Conservation (phyloP, 1,284 basidiomycete species). For the Cystobasidiaceae sp. region DNA sequence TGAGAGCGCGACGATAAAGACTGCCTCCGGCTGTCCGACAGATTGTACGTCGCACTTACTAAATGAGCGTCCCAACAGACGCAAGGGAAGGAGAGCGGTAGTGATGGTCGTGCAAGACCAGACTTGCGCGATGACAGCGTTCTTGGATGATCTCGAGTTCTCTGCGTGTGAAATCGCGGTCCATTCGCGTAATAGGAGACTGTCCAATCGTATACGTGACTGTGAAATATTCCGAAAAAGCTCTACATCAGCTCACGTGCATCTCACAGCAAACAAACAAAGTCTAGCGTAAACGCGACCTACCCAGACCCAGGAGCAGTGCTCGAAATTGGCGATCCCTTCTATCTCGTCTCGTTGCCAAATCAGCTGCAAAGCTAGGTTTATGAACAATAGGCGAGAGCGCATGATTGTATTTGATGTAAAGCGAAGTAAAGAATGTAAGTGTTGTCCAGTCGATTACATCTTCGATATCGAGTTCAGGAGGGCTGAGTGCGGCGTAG, state of each 20-base stretch:
- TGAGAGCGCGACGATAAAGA: too few species aligned
- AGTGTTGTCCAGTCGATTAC: slow-evolving; percentile 36
- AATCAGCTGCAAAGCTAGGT: slow-evolving; percentile 33
- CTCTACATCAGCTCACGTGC: too few species aligned
- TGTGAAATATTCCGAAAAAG: neutral
- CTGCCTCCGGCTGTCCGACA: too few species aligned
- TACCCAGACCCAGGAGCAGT: slow-evolving; percentile 36
- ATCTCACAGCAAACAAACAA: neutral
- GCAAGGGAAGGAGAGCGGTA: slow-evolving; percentile 28
- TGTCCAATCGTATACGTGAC: slow-evolving; percentile 40
- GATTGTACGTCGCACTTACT: too few species aligned
- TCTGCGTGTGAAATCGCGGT: slow-evolving; percentile 22
- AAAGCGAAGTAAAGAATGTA: slow-evolving; percentile 35
- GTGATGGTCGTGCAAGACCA: slow-evolving; percentile 34
- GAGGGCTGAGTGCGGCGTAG: slow-evolving; percentile 3
- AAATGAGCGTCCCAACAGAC: slow-evolving; percentile 35
- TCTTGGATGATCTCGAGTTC: slow-evolving; percentile 37
- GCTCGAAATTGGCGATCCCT: slow-evolving; percentile 33
- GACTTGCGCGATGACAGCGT: slow-evolving; percentile 39
- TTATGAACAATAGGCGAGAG: slow-evolving; percentile 38
- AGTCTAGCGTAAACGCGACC: too few species aligned
- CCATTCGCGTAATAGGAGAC: slow-evolving; percentile 34
- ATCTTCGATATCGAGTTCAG: slow-evolving; percentile 32
- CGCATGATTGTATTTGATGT: slow-evolving; percentile 35
- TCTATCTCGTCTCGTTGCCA: slow-evolving; percentile 33